phyloP scores from a whole-genome alignment of 495 filamentous ascomycete species.

The Aspergillus nanangensis region DNA sequence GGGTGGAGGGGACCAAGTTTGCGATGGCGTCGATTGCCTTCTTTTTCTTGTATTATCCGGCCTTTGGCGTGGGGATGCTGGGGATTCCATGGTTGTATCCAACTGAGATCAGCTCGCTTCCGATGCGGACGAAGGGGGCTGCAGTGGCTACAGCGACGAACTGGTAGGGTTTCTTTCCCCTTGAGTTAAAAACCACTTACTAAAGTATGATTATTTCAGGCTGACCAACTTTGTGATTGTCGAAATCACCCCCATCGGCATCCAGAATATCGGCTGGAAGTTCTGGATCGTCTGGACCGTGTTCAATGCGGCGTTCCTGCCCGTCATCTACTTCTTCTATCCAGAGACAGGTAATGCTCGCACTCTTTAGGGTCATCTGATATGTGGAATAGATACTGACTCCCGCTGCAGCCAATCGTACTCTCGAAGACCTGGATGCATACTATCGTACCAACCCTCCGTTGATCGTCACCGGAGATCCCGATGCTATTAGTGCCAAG shows the following conservation, averaged over 20 bases:
- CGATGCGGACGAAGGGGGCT: slow-evolving; percentile 54
- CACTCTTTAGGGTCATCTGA: neutral
- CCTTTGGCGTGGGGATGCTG: slow-evolving; percentile 53
- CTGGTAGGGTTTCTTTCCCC: slow-evolving; percentile 31
- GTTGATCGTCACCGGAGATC: slow-evolving; percentile 34
- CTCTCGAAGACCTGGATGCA: slow-evolving; percentile 40
- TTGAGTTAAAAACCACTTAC: neutral
- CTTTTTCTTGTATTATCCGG: slow-evolving; percentile 49
- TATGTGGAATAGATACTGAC: slow-evolving; percentile 11
- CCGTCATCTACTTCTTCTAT: slow-evolving; percentile 58
- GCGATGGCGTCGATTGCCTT: slow-evolving; percentile 46
- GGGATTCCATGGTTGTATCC: slow-evolving; percentile 61
- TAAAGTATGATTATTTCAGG: slow-evolving; percentile 8
- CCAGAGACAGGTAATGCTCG: slow-evolving; percentile 46
- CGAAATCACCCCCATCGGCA: slow-evolving; percentile 56
- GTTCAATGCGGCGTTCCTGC: slow-evolving; percentile 54
- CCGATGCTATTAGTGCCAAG: slow-evolving; percentile 21
- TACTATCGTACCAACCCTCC: slow-evolving; percentile 41
- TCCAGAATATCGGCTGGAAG: slow-evolving; percentile 49
- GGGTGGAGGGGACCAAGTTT: slow-evolving; percentile 13
- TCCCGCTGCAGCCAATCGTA: slow-evolving; percentile 30
- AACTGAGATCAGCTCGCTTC: slow-evolving; percentile 57
- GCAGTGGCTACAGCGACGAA: slow-evolving; percentile 56
- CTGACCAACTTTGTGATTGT: slow-evolving; percentile 59
- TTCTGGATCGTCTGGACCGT: slow-evolving; percentile 62